Evolutionary conservation across 257 asterid species (phyloP).

Genomic region (Solanum sejunctum): DNA sequence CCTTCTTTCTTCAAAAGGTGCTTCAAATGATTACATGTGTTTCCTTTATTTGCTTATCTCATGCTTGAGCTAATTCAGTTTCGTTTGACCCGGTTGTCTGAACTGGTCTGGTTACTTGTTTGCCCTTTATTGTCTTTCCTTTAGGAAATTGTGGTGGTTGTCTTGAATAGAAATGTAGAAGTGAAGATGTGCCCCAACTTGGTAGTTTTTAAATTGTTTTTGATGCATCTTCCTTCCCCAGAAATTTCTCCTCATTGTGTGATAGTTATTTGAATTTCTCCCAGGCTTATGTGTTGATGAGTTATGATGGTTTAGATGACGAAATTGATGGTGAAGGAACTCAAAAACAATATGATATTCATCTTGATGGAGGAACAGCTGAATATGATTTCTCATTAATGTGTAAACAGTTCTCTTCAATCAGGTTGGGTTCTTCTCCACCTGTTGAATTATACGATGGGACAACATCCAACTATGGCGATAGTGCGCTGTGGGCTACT

Average conservation of each 20-base stretch:
- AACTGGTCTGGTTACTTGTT: not conserved
- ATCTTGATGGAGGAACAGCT: conserved; percentile 16
- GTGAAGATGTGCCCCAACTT: not conserved
- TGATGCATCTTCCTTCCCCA: not conserved
- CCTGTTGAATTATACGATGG: conserved; percentile 67
- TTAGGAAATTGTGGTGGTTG: not conserved
- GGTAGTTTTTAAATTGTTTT: not conserved
- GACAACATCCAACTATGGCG: conserved; percentile 22
- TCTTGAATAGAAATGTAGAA: not conserved
- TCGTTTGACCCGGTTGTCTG: not conserved
- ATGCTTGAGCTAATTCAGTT: not conserved
- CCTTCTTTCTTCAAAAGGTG: not conserved
- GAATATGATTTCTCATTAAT: conserved; percentile 52
- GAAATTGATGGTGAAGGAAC: conserved; percentile 30
- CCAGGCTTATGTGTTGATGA: conserved; percentile 60
- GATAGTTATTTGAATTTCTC: conserved; percentile 10
- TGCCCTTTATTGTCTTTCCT: not conserved
- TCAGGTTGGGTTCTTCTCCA: conserved; percentile 55
- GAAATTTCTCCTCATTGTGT: not conserved
- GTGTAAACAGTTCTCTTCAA: conserved; percentile 61
- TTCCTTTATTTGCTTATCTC: not conserved
- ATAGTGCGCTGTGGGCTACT: conserved; percentile 33
- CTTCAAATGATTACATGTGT: not conserved
- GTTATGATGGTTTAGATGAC: conserved; percentile 54
- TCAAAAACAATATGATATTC: conserved; percentile 21